These are phyloP conservation scores for Rhexocercosporidium sp. DNA, from an alignment of 2,329 filamentous ascomycete genomes.

Conservation along the genomic window DNA sequence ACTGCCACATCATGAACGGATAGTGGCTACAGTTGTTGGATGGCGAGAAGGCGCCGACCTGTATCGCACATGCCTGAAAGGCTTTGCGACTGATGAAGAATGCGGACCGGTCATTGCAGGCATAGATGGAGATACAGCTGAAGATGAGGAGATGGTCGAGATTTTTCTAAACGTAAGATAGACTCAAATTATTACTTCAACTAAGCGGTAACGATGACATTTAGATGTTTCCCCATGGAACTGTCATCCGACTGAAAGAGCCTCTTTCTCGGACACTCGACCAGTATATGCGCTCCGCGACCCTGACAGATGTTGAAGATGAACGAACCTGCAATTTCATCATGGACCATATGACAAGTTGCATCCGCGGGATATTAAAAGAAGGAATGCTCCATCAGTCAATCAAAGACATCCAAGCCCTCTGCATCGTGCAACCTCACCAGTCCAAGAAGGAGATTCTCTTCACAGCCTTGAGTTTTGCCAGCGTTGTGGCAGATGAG, in stretches of 20 bases:
- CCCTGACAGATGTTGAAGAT: background rate
- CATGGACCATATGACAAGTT: background rate
- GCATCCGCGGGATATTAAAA: background rate
- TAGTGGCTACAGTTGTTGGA: background rate
- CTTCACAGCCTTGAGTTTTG: background rate
- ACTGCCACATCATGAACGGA: background rate
- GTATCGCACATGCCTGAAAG: background rate
- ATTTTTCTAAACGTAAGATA: background rate
- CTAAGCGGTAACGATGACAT: background rate
- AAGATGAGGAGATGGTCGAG: conserved; percentile 1
- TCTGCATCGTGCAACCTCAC: conserved; percentile 6
- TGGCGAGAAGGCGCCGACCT: background rate
- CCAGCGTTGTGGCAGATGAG: background rate
- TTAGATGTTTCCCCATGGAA: background rate
- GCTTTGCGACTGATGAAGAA: background rate
- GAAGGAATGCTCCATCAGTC: background rate
- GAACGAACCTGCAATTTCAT: background rate
- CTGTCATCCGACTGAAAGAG: background rate
- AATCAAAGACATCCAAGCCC: background rate
- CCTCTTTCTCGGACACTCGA: background rate
- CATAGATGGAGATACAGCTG: background rate
- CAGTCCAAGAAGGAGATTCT: conserved; percentile 6
- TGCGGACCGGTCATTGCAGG: background rate
- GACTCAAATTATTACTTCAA: too few species aligned
- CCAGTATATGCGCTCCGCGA: background rate